Conservation (phyloP, 2,329 filamentous ascomycete species). For the Pestalotiopsis sp. region DNA sequence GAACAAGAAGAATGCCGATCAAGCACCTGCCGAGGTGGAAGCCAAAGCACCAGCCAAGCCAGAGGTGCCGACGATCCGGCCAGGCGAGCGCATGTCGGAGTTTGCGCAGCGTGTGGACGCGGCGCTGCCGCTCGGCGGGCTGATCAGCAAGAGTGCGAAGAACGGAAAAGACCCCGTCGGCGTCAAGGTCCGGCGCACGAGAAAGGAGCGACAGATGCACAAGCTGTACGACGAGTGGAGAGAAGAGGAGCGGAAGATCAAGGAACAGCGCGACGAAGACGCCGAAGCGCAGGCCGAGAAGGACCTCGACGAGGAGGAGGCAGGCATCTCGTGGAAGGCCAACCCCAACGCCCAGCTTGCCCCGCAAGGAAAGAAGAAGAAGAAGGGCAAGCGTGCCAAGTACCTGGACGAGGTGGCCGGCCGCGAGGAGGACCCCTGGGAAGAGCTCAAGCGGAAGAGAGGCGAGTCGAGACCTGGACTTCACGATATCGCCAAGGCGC, state of each 20-base stretch:
- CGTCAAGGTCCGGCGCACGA: slow-evolving; percentile 71
- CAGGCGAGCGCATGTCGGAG: slow-evolving; percentile 81
- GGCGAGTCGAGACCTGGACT: slow-evolving; percentile 56
- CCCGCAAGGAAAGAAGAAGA: slow-evolving; percentile 44
- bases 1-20: slow-evolving; percentile 33
- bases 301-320: slow-evolving; percentile 62
- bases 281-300: slow-evolving; percentile 65
- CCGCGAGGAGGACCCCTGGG: slow-evolving; percentile 76
- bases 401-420: slow-evolving; percentile 46
- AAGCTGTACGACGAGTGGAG: slow-evolving; percentile 80
- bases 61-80: slow-evolving; percentile 70
- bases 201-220: slow-evolving; percentile 82
- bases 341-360: slow-evolving; percentile 41
- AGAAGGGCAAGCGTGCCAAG: slow-evolving; percentile 42
- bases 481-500: slow-evolving; percentile 70
- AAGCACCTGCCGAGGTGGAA: slow-evolving; percentile 19
- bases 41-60: slow-evolving; percentile 22
- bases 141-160: slow-evolving; percentile 65
- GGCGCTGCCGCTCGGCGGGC: slow-evolving; percentile 73
- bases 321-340: slow-evolving; percentile 51
- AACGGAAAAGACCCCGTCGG: slow-evolving; percentile 66
- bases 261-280: slow-evolving; percentile 68
- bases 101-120: slow-evolving; percentile 85
- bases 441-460: slow-evolving; percentile 68
- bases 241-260: slow-evolving; percentile 65